These are phyloP conservation scores for Colletotrichum paranaense DNA, from an alignment of 2,329 filamentous ascomycete genomes.

Conservation along the genomic window DNA sequence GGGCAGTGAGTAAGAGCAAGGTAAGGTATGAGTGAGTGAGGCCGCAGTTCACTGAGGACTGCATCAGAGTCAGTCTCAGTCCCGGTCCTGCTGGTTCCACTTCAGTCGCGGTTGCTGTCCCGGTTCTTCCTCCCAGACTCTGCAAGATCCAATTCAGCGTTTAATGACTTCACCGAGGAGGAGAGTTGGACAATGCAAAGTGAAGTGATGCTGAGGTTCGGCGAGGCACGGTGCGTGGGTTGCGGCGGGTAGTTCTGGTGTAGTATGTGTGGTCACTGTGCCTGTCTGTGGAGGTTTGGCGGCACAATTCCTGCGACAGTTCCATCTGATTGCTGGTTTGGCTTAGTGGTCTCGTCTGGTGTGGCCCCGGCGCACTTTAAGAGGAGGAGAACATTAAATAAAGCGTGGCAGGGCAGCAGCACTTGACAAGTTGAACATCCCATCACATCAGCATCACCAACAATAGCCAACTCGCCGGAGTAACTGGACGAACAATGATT, in stretches of 20 bases:
- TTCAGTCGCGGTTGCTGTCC: neutral
- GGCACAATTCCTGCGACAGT: neutral
- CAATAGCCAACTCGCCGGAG: conserved; percentile 7
- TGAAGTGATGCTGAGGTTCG: neutral
- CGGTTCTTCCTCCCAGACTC: neutral
- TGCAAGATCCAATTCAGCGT: neutral
- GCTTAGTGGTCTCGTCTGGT: neutral
- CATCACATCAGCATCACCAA: neutral
- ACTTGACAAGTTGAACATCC: neutral
- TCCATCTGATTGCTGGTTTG: neutral
- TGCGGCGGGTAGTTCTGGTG: neutral
- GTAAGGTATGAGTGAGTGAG: too few relatives aligned
- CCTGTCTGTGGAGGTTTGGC: neutral
- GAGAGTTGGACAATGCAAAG: neutral
- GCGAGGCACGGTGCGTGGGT: neutral
- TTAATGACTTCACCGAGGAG: neutral
- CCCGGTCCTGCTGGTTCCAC: neutral
- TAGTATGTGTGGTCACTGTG: too few relatives aligned
- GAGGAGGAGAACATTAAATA: neutral
- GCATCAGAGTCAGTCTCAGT: neutral
- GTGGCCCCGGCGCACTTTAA: neutral
- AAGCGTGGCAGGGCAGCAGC: neutral
- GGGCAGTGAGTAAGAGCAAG: neutral
- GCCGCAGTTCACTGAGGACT: neutral
- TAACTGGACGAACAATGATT: neutral